A percentile compares a stretch with the other conserved stretches of the same genome.
Evolutionary conservation across 2,329 filamentous ascomycete species (phyloP).

Genomic region (Aspergillus clavatus): DNA sequence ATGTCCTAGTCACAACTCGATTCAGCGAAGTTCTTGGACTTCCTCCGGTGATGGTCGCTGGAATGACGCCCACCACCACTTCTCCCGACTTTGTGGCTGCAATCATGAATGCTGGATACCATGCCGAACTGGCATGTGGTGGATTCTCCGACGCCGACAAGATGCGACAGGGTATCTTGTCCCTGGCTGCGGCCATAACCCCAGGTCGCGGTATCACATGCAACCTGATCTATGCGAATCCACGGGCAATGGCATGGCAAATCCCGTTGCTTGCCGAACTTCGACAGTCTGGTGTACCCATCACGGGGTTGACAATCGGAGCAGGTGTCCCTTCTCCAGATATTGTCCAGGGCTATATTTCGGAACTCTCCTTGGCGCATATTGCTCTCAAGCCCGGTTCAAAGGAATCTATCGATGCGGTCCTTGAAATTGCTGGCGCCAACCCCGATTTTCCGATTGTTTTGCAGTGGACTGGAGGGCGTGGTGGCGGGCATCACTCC

Average conservation of each 20-base stretch:
- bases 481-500: conserved; percentile 90
- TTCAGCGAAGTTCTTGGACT: conserved; percentile 83
- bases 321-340: conserved; percentile 92
- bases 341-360: conserved; percentile 87
- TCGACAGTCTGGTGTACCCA: conserved; percentile 73
- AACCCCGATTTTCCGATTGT: conserved; percentile 91
- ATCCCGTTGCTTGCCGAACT: conserved; percentile 48
- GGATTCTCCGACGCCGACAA: conserved; percentile 46
- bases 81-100: conserved; percentile 61
- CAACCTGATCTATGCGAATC: conserved; percentile 53
- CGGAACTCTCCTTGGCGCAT: conserved; percentile 87
- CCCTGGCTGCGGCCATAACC: conserved; percentile 59
- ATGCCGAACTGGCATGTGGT: conserved; percentile 48
- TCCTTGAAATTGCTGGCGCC: conserved; percentile 91
- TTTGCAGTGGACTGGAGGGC: conserved; percentile 90
- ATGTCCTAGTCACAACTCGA: conserved; percentile 91
- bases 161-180: conserved; percentile 44
- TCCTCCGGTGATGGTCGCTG: conserved; percentile 83
- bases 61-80: conserved; percentile 89
- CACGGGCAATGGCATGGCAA: conserved; percentile 50
- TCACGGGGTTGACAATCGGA: conserved; percentile 86
- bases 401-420: conserved; percentile 76
- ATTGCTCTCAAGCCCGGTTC: conserved; percentile 94
- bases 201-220: conserved; percentile 54
- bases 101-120: conserved; percentile 48